Conservation (phyloP, 108 stramenopile species). For the Skeletonema grethae region DNA sequence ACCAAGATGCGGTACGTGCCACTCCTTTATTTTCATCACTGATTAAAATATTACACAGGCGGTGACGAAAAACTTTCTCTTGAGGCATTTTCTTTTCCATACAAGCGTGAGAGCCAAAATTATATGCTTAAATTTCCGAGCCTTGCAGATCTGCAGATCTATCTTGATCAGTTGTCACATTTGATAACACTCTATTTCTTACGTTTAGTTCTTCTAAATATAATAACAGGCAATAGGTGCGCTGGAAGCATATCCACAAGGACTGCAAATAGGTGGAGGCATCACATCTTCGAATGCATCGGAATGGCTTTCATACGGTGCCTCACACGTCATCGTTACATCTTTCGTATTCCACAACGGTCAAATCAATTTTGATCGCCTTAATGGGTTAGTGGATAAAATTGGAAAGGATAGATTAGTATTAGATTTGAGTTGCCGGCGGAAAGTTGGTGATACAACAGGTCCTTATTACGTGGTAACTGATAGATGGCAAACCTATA, state of each 20-base stretch:
- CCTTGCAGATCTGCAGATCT: neutral
- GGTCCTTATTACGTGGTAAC: conserved; percentile 93
- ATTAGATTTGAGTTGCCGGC: conserved; percentile 93
- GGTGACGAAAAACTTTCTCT: neutral
- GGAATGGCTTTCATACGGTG: conserved; percentile 89
- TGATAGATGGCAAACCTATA: conserved; percentile 96
- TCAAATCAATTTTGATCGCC: conserved; percentile 76
- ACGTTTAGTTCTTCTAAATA: neutral
- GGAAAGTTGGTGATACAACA: conserved; percentile 36
- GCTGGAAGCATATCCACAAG: conserved; percentile 82
- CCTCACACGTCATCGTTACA: conserved; percentile 98
- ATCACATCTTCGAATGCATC: conserved; percentile 82
- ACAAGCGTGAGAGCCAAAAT: conserved; percentile 6
- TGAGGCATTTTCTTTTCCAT: conserved; percentile 4
- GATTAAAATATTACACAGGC: neutral
- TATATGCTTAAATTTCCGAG: conserved; percentile 11
- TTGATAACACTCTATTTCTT: neutral
- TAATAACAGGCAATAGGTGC: conserved; percentile 63
- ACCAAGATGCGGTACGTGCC: conserved; percentile 72
- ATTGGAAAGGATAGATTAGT: conserved; percentile 91
- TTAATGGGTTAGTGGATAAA: conserved; percentile 62
- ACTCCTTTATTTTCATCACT: neutral
- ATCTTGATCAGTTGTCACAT: neutral
- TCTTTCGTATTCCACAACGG: conserved; percentile 90
- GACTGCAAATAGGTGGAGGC: conserved; percentile 96